A percentile compares a stretch with the other conserved stretches of the same genome.
Conservation (phyloP, 345 rosid species). For the Turritis glabra region DNA sequence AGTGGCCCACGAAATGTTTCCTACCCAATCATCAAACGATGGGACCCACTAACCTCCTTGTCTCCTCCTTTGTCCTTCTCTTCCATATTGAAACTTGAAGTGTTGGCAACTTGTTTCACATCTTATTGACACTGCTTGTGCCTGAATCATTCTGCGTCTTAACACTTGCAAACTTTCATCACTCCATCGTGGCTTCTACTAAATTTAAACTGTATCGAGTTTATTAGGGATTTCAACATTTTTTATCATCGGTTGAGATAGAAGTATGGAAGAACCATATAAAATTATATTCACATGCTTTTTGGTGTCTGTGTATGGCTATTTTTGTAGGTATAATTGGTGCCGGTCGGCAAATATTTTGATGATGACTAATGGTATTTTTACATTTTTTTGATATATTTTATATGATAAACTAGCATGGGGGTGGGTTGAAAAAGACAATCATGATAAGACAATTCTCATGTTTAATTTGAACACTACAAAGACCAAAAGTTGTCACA, state of each 20-base stretch:
- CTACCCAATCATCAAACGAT: slow-evolving; percentile 52
- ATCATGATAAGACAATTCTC: slow-evolving; percentile 33
- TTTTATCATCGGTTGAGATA: slow-evolving; percentile 18
- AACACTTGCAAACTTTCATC: background rate
- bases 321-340: background rate
- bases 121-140: slow-evolving; percentile 32
- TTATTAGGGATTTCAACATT: background rate
- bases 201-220: slow-evolving; percentile 1
- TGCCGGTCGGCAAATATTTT: slow-evolving; percentile 11
- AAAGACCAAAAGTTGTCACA: slow-evolving; percentile 30
- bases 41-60: slow-evolving; percentile 45
- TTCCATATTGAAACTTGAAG: slow-evolving; percentile 35
- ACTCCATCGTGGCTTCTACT: background rate
- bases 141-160: slow-evolving; percentile 36
- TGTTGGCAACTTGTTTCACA: slow-evolving; percentile 39
- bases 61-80: slow-evolving; percentile 33
- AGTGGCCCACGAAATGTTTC: slow-evolving; percentile 50
- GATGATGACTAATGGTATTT: slow-evolving; percentile 2
- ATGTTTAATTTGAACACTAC: slow-evolving; percentile 38
- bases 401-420: slow-evolving; percentile 20
- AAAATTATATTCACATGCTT: background rate
- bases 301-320: background rate
- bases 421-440: slow-evolving; percentile 32
- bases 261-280: background rate
- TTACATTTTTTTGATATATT: background rate